phyloP scores from a whole-genome alignment of 306 rosid genomes.

The Trifolium fragiferum region DNA sequence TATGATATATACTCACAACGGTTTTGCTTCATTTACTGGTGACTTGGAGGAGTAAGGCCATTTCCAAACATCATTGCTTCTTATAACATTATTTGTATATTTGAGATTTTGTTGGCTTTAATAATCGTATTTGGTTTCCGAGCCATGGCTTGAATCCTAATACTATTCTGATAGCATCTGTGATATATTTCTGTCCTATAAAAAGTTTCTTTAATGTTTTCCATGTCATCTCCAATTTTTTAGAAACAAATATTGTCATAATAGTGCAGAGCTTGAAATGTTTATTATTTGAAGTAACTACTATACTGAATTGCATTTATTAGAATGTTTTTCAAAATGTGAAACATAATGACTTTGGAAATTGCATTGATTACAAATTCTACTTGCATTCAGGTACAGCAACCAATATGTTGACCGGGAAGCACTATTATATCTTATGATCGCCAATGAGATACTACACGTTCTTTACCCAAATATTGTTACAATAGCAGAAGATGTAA shows the following conservation, averaged over 20 bases:
- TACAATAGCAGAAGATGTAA: slow-evolving; percentile 95
- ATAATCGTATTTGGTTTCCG: slow-evolving; percentile 15
- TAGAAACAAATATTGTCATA: not conserved
- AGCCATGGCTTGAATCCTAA: slow-evolving; percentile 21
- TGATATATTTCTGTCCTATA: slow-evolving; percentile 7
- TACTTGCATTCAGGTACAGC: slow-evolving; percentile 71
- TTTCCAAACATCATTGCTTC: slow-evolving; percentile 36
- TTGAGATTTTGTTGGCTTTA: slow-evolving; percentile 38
- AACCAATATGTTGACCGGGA: slow-evolving; percentile 96
- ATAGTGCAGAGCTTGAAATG: slow-evolving; percentile 5
- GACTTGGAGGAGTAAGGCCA: slow-evolving; percentile 93
- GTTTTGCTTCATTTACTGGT: slow-evolving; percentile 95
- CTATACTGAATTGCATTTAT: slow-evolving; percentile 21
- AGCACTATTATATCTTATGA: slow-evolving; percentile 78
- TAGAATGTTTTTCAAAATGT: slow-evolving; percentile 21
- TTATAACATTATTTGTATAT: not conserved
- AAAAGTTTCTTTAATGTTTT: slow-evolving; percentile 29
- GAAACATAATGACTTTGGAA: slow-evolving; percentile 15
- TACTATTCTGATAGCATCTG: slow-evolving; percentile 1
- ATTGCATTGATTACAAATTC: slow-evolving; percentile 32
- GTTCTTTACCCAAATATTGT: slow-evolving; percentile 76
- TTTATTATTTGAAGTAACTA: slow-evolving; percentile 5
- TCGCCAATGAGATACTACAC: slow-evolving; percentile 91
- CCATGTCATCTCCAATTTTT: slow-evolving; percentile 19
- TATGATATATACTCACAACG: slow-evolving; percentile 94